Conservation (phyloP, 1,284 basidiomycete genomes). For the Ustilago bromivora region DNA sequence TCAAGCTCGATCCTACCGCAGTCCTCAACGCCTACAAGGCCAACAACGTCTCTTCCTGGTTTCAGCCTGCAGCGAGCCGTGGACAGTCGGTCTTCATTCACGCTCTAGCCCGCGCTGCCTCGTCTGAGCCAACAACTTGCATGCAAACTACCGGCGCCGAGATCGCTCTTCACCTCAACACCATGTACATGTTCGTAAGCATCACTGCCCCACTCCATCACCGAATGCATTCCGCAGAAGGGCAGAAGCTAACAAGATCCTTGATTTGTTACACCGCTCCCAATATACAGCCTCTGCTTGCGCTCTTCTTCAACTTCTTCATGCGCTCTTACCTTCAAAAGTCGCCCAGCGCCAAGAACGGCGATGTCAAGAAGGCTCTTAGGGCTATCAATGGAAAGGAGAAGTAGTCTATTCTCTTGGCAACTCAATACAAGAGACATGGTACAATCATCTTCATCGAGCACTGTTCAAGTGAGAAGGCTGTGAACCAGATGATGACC, state of each 20-base stretch:
- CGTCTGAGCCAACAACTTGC: slow-evolving; percentile 39
- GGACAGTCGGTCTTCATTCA: slow-evolving; percentile 28
- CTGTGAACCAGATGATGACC: no score
- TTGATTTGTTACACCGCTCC: no score
- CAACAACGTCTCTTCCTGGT: slow-evolving; percentile 26
- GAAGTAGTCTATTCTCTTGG: background rate
- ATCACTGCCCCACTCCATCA: background rate
- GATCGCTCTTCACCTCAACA: slow-evolving; percentile 62
- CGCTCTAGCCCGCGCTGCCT: slow-evolving; percentile 33
- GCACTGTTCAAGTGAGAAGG: no score
- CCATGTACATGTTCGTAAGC: slow-evolving; percentile 61
- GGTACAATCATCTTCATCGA: no score
- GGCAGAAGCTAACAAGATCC: background rate
- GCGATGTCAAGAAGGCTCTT: background rate
- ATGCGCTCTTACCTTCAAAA: slow-evolving; percentile 52
- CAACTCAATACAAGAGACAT: background rate
- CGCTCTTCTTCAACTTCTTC: slow-evolving; percentile 64
- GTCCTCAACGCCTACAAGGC: slow-evolving; percentile 35
- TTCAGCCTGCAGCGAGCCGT: background rate
- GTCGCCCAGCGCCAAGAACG: slow-evolving; percentile 8
- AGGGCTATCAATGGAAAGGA: background rate
- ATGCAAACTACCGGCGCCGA: slow-evolving; percentile 54
- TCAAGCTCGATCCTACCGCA: slow-evolving; percentile 27
- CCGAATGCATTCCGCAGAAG: background rate
- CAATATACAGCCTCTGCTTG: slow-evolving; percentile 50